Evolutionary conservation across 352 stramenopile species (phyloP).

Genomic region (Phytophthora syringae): DNA sequence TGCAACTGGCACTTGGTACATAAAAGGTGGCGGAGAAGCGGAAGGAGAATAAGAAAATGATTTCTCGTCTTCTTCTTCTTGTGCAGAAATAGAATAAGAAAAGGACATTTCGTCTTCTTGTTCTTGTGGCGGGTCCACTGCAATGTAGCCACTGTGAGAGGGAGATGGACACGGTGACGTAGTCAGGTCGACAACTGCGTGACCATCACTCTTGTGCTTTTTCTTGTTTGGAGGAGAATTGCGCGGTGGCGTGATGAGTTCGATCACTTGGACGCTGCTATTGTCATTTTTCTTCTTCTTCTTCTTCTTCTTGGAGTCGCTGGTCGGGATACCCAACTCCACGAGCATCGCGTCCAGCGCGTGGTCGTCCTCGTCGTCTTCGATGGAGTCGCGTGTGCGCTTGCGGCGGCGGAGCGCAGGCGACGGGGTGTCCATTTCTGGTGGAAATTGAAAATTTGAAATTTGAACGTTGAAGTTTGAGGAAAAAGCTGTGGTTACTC

Average conservation of each 20-base stretch:
- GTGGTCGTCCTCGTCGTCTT: constrained; percentile 32
- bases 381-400: constrained; percentile 26
- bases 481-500: no score
- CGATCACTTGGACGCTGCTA: constrained; percentile 37
- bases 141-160: constrained; percentile 15
- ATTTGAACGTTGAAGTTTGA: no score
- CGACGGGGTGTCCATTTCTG: constrained; percentile 3
- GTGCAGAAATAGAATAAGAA: constrained; percentile 36
- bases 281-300: constrained; percentile 1
- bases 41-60: constrained; percentile 15
- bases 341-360: constrained; percentile 41
- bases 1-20: not conserved
- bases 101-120: constrained; percentile 17
- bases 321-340: constrained; percentile 38
- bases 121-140: not conserved
- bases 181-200: constrained; percentile 53
- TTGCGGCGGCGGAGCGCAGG: not conserved
- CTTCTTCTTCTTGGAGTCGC: constrained; percentile 23
- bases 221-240: constrained; percentile 9
- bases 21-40: constrained; percentile 22
- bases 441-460: not conserved
- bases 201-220: constrained; percentile 17
- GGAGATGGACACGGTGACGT: constrained; percentile 19
- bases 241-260: constrained; percentile 50
- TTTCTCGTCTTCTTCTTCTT: constrained; percentile 38